Base-by-base conservation (phyloP, 257 asterid species). In the Datura wrightii region DNA sequence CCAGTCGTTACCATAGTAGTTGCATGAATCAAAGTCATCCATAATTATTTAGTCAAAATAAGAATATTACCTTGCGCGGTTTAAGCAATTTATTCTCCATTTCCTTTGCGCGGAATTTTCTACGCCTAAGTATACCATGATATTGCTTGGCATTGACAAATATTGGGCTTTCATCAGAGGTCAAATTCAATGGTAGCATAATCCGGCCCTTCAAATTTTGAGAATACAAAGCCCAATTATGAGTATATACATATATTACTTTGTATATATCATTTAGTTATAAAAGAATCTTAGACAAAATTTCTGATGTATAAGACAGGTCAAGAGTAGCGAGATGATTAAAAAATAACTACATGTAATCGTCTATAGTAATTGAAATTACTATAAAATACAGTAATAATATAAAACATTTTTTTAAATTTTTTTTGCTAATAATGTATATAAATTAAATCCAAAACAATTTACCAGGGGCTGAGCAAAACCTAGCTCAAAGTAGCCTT, bases 51-150 rank as follows among this genome's bases (percentile, higher is more conserved):
- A 69, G 53, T 16, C 14, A 16, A 39, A 39, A 16, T 14, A 16
- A 39, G 15, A 69, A 62, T 10, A 6, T 59, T 78, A 93, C 97
- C 97, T 93, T 93, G 63, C 94, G 86, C 54, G 58, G 74, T 86
- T 87, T 89, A 4, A 88, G 63, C 54, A 71, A 83, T 80, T 89
- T 92, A 52, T 90, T 93, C 83, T 90, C 95, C 80, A 92, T 67
- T 79, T 92, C 96, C 86, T 93, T 93, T 19, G 94, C 92, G 6
- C 97, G 96, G 62, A 85, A 83, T 59, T 90, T 88, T 70, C 97
- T 87, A 44, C 97, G 91, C 88, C 96, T 89, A 84, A 87, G 67
- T 74, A 87, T 87, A 9, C 90, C 90, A 79, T 83, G 86, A 71
- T 87, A 87, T 54, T 87, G 89, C 83, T 92, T 92, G 16, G 97